phyloP scores from a whole-genome alignment of 176 grass and related monocot species.

The Cenchrus fungigraminus region DNA sequence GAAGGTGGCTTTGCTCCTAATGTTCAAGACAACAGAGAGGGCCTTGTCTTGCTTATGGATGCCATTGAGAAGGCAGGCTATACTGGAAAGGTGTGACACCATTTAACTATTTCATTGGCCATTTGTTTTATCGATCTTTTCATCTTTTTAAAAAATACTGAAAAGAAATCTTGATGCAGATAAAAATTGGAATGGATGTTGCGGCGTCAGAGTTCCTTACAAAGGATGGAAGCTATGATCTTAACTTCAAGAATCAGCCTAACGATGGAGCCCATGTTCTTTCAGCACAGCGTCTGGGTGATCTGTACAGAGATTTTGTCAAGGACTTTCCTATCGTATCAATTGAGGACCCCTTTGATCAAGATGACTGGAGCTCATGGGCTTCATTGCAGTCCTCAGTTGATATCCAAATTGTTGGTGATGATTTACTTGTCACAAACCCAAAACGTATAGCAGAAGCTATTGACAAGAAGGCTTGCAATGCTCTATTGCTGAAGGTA shows the following conservation, averaged over 20 bases:
- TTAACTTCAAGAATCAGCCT: conserved; percentile 96
- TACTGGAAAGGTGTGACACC: conserved; percentile 68
- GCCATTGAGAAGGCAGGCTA: conserved; percentile 95
- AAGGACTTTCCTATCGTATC: conserved; percentile 97
- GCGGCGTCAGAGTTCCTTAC: conserved; percentile 96
- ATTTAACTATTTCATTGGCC: conserved; percentile 18
- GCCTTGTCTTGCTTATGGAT: conserved; percentile 95
- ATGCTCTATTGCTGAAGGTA: conserved; percentile 91
- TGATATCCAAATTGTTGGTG: conserved; percentile 92
- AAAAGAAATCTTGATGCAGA: conserved; percentile 52
- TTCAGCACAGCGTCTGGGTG: conserved; percentile 62
- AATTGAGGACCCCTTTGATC: conserved; percentile 98
- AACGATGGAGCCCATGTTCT: conserved; percentile 79
- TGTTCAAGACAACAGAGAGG: conserved; percentile 98
- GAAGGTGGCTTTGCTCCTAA: conserved; percentile 99
- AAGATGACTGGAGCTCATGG: conserved; percentile 97
- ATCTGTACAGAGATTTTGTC: conserved; percentile 83
- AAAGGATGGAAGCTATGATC: conserved; percentile 83
- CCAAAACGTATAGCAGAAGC: conserved; percentile 89
- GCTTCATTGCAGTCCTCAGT: conserved; percentile 76
- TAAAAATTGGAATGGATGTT: conserved; percentile 99
- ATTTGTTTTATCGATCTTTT: background rate
- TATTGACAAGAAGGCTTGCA: conserved; percentile 90
- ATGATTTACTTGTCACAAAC: conserved; percentile 98
- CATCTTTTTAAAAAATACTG: conserved; percentile 16